These are phyloP conservation scores for Lachancea nothofagi DNA, from an alignment of 805 yeast genomes.

Conservation along the genomic window DNA sequence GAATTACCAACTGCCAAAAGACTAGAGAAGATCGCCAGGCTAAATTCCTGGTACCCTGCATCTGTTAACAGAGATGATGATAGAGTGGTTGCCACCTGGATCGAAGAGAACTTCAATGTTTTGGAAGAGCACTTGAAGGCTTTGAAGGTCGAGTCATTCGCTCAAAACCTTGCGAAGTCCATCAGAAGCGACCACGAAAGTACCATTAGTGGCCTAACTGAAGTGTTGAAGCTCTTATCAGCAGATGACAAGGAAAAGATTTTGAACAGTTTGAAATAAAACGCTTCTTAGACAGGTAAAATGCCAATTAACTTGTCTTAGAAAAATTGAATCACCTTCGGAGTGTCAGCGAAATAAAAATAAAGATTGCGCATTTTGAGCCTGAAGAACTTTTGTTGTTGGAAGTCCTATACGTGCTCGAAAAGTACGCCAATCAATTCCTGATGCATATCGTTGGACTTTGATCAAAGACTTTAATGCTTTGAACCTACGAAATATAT, in stretches of 20 bases:
- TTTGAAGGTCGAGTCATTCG: slow-evolving; percentile 60
- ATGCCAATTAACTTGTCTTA: neutral
- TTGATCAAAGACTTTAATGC: too few species aligned
- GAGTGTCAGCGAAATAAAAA: too few species aligned
- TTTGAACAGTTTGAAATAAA: slow-evolving; percentile 28
- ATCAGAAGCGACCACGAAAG: slow-evolving; percentile 51
- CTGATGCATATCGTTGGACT: too few species aligned
- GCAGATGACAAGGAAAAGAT: slow-evolving; percentile 49
- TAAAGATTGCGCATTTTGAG: too few species aligned
- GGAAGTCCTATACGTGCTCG: too few species aligned
- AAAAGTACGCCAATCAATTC: too few species aligned
- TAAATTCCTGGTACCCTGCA: slow-evolving; percentile 80
- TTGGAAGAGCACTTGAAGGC: slow-evolving; percentile 57
- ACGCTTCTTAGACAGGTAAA: neutral
- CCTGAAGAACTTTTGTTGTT: too few species aligned
- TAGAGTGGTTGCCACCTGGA: slow-evolving; percentile 74
- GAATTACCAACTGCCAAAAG: slow-evolving; percentile 56
- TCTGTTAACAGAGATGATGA: slow-evolving; percentile 67
- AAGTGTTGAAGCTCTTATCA: slow-evolving; percentile 47
- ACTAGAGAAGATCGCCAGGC: slow-evolving; percentile 78
- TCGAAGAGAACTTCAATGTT: slow-evolving; percentile 67
- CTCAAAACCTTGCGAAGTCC: slow-evolving; percentile 56
- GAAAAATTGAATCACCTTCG: too few species aligned
- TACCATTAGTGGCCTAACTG: slow-evolving; percentile 50
- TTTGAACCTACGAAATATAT: too few species aligned